A percentile compares a stretch with the other conserved stretches of the same genome.
phyloP scores from a whole-genome alignment of 768 basidiomycete genomes.

The Pleurotus citrinopileatus region DNA sequence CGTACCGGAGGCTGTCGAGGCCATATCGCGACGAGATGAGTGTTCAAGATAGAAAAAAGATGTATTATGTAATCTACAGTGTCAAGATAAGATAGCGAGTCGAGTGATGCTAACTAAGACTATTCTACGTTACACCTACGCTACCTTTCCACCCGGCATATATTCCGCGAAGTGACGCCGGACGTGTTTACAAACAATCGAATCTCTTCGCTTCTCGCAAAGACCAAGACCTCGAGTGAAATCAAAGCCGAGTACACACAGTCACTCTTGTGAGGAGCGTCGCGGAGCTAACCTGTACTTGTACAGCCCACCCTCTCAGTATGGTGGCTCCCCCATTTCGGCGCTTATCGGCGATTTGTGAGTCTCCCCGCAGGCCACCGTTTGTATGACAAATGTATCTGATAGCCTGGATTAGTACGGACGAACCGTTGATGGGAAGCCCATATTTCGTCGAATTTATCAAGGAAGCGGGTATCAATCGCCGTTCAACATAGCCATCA shows the following conservation, averaged over 20 bases:
- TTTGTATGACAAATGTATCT: too few species aligned
- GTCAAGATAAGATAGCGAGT: too few species aligned
- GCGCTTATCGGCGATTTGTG: neutral
- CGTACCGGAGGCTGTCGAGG: too few species aligned
- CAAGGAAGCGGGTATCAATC: slow-evolving; percentile 9
- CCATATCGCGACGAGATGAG: too few species aligned
- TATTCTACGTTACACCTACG: too few species aligned
- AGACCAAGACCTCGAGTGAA: slow-evolving; percentile 24
- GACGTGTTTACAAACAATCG: slow-evolving; percentile 35
- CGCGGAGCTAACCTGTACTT: too few species aligned
- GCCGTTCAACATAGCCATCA: slow-evolving; percentile 16
- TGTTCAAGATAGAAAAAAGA: too few species aligned
- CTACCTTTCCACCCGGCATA: slow-evolving; percentile 29
- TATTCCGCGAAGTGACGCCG: slow-evolving; percentile 32
- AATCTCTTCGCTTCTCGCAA: slow-evolving; percentile 30
- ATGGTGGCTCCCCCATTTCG: slow-evolving; percentile 15
- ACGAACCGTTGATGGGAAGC: slow-evolving; percentile 6
- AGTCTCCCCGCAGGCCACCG: neutral
- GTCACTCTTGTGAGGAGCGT: too few species aligned
- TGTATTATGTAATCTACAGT: too few species aligned
- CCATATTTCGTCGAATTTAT: slow-evolving; percentile 7
- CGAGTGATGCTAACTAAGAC: too few species aligned
- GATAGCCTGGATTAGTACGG: neutral
- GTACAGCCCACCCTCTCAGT: slow-evolving; percentile 15
- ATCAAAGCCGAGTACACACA: slow-evolving; percentile 24